Evolutionary conservation across 2,329 filamentous ascomycete genomes (phyloP), one percentile per base, ranked within the genome.

Genomic region (Verticillium albo-atrum): DNA sequence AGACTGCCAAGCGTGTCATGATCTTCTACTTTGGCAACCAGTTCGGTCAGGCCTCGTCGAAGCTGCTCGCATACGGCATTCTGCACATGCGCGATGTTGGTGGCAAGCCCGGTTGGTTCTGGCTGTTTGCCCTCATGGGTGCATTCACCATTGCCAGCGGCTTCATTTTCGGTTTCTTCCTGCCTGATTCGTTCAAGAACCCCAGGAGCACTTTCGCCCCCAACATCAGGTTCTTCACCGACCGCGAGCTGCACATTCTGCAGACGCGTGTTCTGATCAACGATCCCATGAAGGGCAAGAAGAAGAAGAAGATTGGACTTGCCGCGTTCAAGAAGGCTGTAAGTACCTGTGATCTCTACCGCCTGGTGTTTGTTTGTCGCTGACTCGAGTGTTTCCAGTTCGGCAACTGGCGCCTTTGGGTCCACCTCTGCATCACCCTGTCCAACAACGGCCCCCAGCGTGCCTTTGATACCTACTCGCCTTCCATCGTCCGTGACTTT

Each of bases 21-120:
- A 66, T 83, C 34, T 84, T 84, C 68, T 85, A 80, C 70, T 81
- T 84, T 59, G 82, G 82, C 12, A 82, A 83, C 64, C 77, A 82
- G 66, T 73, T 82, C 17, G 82, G 80, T 5, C 74, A 75, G 20
- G 79, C 77, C 0, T 76, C 73, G 1, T 66, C 70, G 34, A 70
- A 70, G 59, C 71, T 81, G 3, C 64, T 80, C 3, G 78, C 77
- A 1, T 79, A 74, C 37, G 77, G 74, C 2, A 79, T 81, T 35
- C 72, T 85, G 26, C 78, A 80, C 58, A 77, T 85, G 72, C 69
- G 74, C 6, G 81, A 80, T 1, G 73, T 77, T 1, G 74, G 71
- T 1, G 78, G 77, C 6, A 71, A 79, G 58, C 66, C 77, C 0
- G 82, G 82, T n/a, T 85, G 82, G 82, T 79, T 81, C 63, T 85